Conservation (phyloP, 768 basidiomycete species). For the Daedalea quercina region DNA sequence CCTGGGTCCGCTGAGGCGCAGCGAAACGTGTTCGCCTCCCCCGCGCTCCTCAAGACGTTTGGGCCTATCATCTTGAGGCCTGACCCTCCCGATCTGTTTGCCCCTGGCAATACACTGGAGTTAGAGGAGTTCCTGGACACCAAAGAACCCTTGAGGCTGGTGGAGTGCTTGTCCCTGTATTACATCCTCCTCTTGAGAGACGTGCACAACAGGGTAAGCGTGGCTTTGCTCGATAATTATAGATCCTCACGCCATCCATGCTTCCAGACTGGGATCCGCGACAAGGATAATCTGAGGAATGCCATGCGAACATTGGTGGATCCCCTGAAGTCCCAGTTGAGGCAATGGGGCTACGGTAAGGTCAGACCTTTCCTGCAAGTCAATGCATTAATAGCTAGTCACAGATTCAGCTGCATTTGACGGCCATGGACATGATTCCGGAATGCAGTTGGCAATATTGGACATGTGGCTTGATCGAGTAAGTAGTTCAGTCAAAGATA, state of each 20-base stretch:
- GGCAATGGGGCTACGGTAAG: constrained; percentile 13
- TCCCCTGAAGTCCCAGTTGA: constrained; percentile 11
- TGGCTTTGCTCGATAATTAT: neutral
- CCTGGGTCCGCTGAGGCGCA: constrained; percentile 4
- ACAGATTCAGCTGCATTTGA: neutral
- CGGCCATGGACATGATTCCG: neutral
- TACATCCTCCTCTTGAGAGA: constrained; percentile 61
- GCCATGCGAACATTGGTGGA: constrained; percentile 13
- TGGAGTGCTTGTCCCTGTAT: constrained; percentile 62
- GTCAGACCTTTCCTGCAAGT: neutral
- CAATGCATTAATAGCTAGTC: neutral
- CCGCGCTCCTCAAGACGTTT: constrained; percentile 48
- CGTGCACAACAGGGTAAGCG: constrained; percentile 43
- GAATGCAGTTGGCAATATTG: constrained; percentile 11
- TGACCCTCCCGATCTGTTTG: constrained; percentile 47
- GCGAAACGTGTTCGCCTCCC: constrained; percentile 45
- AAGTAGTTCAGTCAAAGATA: constrained; percentile 1
- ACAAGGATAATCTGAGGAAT: constrained; percentile 8
- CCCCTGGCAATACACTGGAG: constrained; percentile 12
- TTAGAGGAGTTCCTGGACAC: constrained; percentile 43
- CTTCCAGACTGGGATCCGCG: constrained; percentile 25
- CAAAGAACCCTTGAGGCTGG: constrained; percentile 53
- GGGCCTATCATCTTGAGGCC: constrained; percentile 55
- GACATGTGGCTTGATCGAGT: constrained; percentile 16
- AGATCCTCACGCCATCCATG: neutral